Percentiles rank a stretch among this genome's conserved stretches.
Evolutionary conservation across 768 basidiomycete genomes (phyloP).

Genomic region (Boletellus ananas): DNA sequence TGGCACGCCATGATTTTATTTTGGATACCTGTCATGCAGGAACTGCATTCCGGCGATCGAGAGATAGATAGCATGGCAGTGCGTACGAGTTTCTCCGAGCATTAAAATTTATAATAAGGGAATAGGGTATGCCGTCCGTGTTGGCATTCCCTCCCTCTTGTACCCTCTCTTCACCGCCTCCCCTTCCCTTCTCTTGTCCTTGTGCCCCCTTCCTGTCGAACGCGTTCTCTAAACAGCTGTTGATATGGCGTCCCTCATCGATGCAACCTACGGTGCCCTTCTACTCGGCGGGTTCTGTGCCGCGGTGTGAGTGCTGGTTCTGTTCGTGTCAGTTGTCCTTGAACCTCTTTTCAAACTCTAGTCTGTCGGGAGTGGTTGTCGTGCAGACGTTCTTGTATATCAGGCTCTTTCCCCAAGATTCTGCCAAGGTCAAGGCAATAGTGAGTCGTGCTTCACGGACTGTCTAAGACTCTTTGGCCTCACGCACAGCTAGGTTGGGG

Average conservation of each 20-base stretch:
- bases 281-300: constrained; percentile 30
- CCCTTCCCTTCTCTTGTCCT: too few species aligned
- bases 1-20: too few species aligned
- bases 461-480: neutral
- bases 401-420: constrained; percentile 28
- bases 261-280: constrained; percentile 26
- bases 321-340: neutral
- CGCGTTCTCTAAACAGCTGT: too few species aligned
- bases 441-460: constrained; percentile 13
- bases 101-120: too few species aligned
- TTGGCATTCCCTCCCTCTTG: too few species aligned
- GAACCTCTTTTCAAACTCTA: constrained; percentile 1
- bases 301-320: constrained; percentile 17
- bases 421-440: constrained; percentile 14
- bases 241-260: constrained; percentile 14
- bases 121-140: too few species aligned
- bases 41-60: too few species aligned
- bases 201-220: too few species aligned
- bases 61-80: too few species aligned
- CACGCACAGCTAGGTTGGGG: constrained; percentile 19
- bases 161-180: too few species aligned
- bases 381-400: constrained; percentile 29
- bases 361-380: constrained; percentile 26
- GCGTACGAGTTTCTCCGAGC: too few species aligned
- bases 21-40: too few species aligned